Percentiles rank a stretch among this genome's conserved stretches.
These are phyloP conservation scores for Urochloa ruziziensis DNA, from an alignment of 176 grass and related monocot genomes.

Conservation along the genomic window DNA sequence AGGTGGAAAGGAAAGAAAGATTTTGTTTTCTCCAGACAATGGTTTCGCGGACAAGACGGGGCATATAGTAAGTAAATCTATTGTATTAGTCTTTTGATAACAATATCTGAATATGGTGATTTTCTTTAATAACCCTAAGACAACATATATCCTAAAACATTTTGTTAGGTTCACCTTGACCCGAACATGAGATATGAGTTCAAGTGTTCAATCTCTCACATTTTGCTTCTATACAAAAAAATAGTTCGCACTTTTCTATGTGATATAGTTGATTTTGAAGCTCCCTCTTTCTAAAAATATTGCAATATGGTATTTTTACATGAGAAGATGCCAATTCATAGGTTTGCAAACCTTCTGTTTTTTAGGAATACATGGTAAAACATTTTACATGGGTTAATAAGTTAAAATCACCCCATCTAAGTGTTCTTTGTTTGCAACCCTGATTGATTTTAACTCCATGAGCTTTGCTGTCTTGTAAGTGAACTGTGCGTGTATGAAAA, in stretches of 20 bases:
- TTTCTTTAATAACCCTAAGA: not conserved
- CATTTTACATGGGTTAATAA: not conserved
- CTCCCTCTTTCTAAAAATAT: not conserved
- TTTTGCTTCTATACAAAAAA: too few species aligned
- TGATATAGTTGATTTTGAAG: not conserved
- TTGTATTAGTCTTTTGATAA: not conserved
- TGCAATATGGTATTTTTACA: not conserved
- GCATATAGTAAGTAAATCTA: conserved; percentile 78
- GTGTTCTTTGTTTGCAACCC: not conserved
- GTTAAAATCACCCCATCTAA: not conserved
- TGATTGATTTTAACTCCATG: not conserved
- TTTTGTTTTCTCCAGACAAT: conserved; percentile 92
- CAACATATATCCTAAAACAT: not conserved
- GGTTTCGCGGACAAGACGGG: conserved; percentile 87
- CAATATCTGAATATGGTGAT: not conserved
- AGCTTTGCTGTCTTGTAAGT: not conserved
- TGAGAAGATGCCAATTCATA: not conserved
- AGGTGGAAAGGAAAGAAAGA: conserved; percentile 91
- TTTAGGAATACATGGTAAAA: not conserved
- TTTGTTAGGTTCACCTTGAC: conserved; percentile 8
- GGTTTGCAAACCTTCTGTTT: not conserved
- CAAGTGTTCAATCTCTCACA: too few species aligned
- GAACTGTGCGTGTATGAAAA: too few species aligned
- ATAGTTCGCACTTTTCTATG: not conserved
- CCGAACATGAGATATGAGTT: not conserved